Base-by-base conservation (phyloP, 1,139 yeast genomes). In the Insectozyma bohioensis region DNA sequence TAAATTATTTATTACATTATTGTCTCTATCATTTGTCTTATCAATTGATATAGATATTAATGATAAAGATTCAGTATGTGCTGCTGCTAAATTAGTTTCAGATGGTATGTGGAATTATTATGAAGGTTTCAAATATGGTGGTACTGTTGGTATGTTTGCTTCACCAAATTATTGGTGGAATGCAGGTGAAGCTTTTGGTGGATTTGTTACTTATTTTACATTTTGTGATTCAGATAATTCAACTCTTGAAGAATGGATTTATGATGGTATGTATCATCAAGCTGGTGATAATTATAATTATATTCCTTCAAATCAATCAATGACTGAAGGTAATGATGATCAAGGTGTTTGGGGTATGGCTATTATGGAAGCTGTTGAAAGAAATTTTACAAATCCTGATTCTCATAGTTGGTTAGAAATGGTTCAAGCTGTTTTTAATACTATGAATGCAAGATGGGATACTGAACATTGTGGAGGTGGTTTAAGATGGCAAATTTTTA, bases 401-500 rank as follows among this genome's bases (percentile, higher is more conserved):
- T 54, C 62, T 28, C 80, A 81, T 34, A 63, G 77, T 37, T 85
- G 95, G 94, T 64, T 80, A 21, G 68, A 76, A 20, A 63, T 84
- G 46, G 77, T 88, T 1, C 86, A 82, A 56, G 90, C 87, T 7
- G 80, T 82, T 21, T 85, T 78, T 58, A 80, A 83, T 53, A 76
- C 87, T 26, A 80, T 85, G 84, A 75, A 78, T 36, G 64, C 71
- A 10, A 69, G 95, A 45, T 85, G 95, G 95, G 94, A 85, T 49
- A 50, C 58, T 7, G 54, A 46, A 2, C 56, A 64, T 41, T 85
- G 95, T 58, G 67, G 63, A 28, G 95, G 95, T 25, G 95, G 95
- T 0, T 62, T 85, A 39, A 71, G 95, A 58, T 85, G 95, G 95
- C 95, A 85, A 64, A 85, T 84, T 46, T 81, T 78, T 63, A 70